Conservation (phyloP, 2,329 filamentous ascomycete species). For the Fusarium drepaniforme region DNA sequence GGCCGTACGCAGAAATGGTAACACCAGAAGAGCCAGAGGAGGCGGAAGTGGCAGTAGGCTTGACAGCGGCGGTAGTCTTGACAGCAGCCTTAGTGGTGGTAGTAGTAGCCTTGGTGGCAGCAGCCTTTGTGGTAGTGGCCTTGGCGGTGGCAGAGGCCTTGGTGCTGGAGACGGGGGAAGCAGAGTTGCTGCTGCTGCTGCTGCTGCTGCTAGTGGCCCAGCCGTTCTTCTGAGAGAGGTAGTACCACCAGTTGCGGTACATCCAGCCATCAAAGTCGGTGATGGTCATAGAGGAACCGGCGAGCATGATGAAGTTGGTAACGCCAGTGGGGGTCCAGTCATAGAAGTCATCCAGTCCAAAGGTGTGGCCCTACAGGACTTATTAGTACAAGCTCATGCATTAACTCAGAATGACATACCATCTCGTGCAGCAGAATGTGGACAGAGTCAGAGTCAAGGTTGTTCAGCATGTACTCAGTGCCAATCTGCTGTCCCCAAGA, state of each 20-base stretch:
- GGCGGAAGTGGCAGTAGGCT: neutral
- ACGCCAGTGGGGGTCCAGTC: constrained; percentile 58
- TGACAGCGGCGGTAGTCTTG: neutral
- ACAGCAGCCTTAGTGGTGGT: neutral
- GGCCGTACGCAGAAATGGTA: constrained; percentile 12
- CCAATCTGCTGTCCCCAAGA: constrained; percentile 61
- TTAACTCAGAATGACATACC: constrained; percentile 16
- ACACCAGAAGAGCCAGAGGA: neutral
- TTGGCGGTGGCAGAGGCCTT: neutral
- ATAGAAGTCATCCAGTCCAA: constrained; percentile 55
- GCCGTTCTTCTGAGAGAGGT: constrained; percentile 43
- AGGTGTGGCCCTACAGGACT: constrained; percentile 49
- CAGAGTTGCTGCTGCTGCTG: neutral
- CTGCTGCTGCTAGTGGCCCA: constrained; percentile 30
- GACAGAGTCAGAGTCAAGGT: constrained; percentile 52
- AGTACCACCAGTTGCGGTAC: constrained; percentile 59
- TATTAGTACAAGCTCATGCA: neutral
- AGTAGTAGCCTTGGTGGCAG: neutral
- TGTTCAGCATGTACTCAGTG: constrained; percentile 57
- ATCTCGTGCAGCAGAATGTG: constrained; percentile 61
- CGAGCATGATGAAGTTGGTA: constrained; percentile 59
- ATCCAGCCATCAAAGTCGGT: constrained; percentile 64
- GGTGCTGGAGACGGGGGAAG: neutral
- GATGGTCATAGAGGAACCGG: constrained; percentile 54
- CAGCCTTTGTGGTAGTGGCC: neutral